Evolutionary conservation across 345 rosid genomes (phyloP).

Genomic region (Anastatica hierochuntica): DNA sequence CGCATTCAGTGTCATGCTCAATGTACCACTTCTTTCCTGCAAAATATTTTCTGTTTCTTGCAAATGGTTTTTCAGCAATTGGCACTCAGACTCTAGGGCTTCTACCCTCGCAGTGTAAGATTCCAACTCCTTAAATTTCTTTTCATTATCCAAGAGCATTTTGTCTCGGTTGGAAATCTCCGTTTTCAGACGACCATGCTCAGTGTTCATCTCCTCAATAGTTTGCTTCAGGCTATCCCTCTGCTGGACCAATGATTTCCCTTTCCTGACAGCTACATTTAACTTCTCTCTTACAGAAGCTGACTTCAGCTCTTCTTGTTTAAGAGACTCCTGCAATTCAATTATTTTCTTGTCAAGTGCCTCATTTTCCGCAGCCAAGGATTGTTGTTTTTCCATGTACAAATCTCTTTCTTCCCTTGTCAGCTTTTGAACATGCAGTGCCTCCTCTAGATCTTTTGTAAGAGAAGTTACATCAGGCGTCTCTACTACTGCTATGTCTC

Average conservation of each 20-base stretch:
- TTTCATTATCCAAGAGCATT: conserved; percentile 47
- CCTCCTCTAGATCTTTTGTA: conserved; percentile 60
- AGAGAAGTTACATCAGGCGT: conserved; percentile 31
- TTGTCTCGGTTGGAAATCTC: conserved; percentile 47
- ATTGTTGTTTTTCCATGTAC: conserved; percentile 46
- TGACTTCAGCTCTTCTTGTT: conserved; percentile 82
- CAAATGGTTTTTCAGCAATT: conserved; percentile 43
- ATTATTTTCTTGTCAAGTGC: conserved; percentile 41
- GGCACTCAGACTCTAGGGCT: conserved; percentile 55
- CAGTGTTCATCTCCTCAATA: conserved; percentile 54
- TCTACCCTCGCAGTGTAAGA: conserved; percentile 38
- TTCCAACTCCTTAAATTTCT: conserved; percentile 46
- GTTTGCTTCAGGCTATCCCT: conserved; percentile 72
- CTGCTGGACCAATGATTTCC: conserved; percentile 84
- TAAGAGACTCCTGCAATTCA: conserved; percentile 56
- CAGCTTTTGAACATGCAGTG: conserved; percentile 37
- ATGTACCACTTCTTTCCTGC: conserved; percentile 51
- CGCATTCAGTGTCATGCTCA: conserved; percentile 35
- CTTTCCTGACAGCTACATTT: conserved; percentile 91
- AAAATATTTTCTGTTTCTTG: conserved; percentile 45
- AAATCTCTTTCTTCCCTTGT: conserved; percentile 68
- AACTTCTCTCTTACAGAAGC: conserved; percentile 72
- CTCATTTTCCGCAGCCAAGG: conserved; percentile 49
- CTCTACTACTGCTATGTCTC: conserved; percentile 31
- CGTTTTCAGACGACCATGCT: conserved; percentile 52